Conservation (phyloP, 176 grass and related monocot genomes). For the Avena sativa region DNA sequence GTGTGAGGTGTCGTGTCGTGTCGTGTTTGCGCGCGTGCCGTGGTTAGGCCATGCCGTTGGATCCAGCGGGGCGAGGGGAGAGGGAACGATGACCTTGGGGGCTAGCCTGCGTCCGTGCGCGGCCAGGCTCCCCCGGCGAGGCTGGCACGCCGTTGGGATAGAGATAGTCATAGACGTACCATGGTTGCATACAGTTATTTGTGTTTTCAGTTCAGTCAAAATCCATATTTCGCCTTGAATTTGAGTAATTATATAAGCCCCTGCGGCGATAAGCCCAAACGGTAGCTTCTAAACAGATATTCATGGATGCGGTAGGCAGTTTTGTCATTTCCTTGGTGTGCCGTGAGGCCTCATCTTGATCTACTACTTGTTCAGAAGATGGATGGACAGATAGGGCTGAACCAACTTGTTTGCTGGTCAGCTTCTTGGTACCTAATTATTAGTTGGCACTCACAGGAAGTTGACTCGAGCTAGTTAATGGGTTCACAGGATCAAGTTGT, state of each 20-base stretch:
- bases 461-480: constrained; percentile 17
- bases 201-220: background rate
- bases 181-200: background rate
- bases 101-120: background rate
- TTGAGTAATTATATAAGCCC: background rate
- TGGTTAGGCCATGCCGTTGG: background rate
- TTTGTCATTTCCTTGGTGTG: background rate
- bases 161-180: background rate
- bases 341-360: background rate
- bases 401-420: constrained; percentile 12
- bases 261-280: background rate
- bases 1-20: constrained; percentile 25
- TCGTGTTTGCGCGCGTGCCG: background rate
- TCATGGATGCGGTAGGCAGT: background rate
- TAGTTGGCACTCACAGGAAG: constrained; percentile 11
- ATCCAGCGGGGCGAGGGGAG: background rate
- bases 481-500: constrained; percentile 6
- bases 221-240: background rate
- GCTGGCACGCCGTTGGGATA: background rate
- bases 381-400: background rate
- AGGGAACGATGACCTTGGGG: background rate
- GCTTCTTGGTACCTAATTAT: background rate
- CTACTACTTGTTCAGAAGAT: background rate
- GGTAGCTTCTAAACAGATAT: background rate
- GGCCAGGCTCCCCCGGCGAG: background rate